Base-by-base conservation (phyloP, 2,329 filamentous ascomycete genomes). In the Phialocephala sp. region DNA sequence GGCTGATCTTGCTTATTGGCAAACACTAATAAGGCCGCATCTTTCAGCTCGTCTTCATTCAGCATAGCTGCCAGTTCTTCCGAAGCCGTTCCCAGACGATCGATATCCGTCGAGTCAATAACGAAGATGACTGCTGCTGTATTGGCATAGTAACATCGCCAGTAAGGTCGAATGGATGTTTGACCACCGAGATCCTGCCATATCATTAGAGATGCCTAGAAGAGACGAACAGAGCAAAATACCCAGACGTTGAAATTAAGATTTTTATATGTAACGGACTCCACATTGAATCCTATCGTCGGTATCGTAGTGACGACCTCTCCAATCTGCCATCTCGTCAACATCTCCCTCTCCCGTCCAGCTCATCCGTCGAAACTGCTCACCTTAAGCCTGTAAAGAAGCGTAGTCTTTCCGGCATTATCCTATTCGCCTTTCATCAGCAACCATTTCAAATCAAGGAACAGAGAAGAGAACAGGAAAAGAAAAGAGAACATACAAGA, bases 1-100 rank as follows among this genome's bases (percentile, higher is more conserved):
- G 94, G 94, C 80, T 98, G 93, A 81, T 99, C 95, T 80, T 99
- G 95, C 83, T 99, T 99, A 82, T 99, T 99, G 75, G 95, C 95
- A 79, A 98, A 99, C 12, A 99, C 95, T 62, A 99, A 82, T 62
- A 99, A 82, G 24, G 93, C 89, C 14, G 95, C 94, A 76, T 98
- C 95, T 77, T 93, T 91, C 63, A 99, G 85, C 80, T 99, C 94
- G 71, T 98, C 95, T 80, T 99, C 95, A 76, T 96, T 96, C 69
- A 99, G 81, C 95, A 99, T 99, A 18, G 94, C 92, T 64, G 90
- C 87, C 63, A 99, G 82, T 80, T 99, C 95, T 77, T 98, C 95
- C 2, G 93, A 89, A 2, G 95, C 95, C 22, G 94, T 99, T 71
- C 93, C 89, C 71, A 99, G 82, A 70, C 95, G 91, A 76, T 98